Percentiles rank a stretch among this genome's conserved stretches.
phyloP scores from a whole-genome alignment of 1,284 basidiomycete genomes.

The Leccinum angustisporum region DNA sequence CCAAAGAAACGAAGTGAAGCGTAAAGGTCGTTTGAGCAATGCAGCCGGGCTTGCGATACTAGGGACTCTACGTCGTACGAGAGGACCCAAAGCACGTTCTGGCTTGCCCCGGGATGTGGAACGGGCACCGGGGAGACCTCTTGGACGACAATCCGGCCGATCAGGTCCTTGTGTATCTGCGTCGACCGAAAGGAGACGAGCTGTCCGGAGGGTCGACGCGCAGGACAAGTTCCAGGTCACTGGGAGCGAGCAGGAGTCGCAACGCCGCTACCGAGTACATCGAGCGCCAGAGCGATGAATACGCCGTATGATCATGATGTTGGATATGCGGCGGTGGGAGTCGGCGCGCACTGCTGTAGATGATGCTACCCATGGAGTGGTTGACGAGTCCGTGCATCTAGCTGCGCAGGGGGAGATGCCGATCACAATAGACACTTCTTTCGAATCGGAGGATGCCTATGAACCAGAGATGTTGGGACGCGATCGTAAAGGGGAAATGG shows the following conservation, averaged over 20 bases:
- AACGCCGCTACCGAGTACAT: constrained; percentile 2
- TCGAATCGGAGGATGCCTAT: constrained; percentile 16
- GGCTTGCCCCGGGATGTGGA: constrained; percentile 6
- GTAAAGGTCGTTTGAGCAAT: constrained; percentile 28
- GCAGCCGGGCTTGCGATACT: constrained; percentile 21
- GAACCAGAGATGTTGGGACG: not conserved
- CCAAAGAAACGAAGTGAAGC: not conserved
- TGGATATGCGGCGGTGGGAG: not conserved
- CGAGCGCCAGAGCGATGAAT: constrained; percentile 1
- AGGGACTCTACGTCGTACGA: constrained; percentile 23
- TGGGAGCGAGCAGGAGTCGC: constrained; percentile 1
- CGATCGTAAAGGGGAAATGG: too few relatives aligned
- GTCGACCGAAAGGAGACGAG: constrained; percentile 20
- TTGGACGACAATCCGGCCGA: constrained; percentile 12
- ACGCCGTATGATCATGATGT: constrained; percentile 16
- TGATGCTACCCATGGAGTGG: constrained; percentile 39
- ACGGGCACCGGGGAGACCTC: constrained; percentile 15
- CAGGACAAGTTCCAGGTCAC: constrained; percentile 26
- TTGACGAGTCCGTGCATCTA: constrained; percentile 15
- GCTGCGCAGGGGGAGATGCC: constrained; percentile 34
- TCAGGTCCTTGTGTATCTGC: constrained; percentile 25
- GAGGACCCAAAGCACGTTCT: constrained; percentile 19
- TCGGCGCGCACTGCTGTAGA: constrained; percentile 41
- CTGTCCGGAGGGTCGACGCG: constrained; percentile 14
- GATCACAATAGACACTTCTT: constrained; percentile 39